Evolutionary conservation across 2,329 filamentous ascomycete genomes (phyloP).

Genomic region (Teratosphaeria zuluensis): DNA sequence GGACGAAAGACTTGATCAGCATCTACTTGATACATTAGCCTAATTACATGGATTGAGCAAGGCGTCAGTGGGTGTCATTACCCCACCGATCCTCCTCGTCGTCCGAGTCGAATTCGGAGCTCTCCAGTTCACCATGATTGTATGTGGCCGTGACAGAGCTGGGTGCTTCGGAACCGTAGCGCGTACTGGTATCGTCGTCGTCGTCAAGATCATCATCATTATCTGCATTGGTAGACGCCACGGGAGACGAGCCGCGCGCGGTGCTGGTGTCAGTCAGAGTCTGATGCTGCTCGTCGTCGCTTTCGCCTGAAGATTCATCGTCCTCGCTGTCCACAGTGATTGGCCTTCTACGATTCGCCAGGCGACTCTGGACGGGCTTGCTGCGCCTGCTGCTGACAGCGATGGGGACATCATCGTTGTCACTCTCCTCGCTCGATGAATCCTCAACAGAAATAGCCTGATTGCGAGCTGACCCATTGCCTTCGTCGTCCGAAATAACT

Average conservation of each 20-base stretch:
- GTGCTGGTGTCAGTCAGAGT: not conserved
- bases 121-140: not conserved
- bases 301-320: not conserved
- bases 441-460: slow-evolving; percentile 3
- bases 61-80: slow-evolving; percentile 8
- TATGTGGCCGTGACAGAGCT: not conserved
- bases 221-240: not conserved
- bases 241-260: not conserved
- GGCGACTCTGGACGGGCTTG: not conserved
- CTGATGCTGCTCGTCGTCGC: not conserved
- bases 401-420: not conserved
- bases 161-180: not conserved
- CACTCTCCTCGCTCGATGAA: slow-evolving; percentile 3
- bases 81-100: slow-evolving; percentile 9
- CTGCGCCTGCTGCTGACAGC: not conserved
- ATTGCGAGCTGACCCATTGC: slow-evolving; percentile 1
- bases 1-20: not conserved
- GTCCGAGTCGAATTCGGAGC: not conserved
- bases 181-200: not conserved
- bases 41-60: slow-evolving; percentile 9
- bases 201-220: not conserved
- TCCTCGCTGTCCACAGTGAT: slow-evolving; percentile 1
- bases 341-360: not conserved
- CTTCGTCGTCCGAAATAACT: slow-evolving; percentile 16
- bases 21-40: not conserved